Percentiles rank a stretch among this genome's conserved stretches.
Conservation (phyloP, 345 rosid genomes). For the Ricinus communis region DNA sequence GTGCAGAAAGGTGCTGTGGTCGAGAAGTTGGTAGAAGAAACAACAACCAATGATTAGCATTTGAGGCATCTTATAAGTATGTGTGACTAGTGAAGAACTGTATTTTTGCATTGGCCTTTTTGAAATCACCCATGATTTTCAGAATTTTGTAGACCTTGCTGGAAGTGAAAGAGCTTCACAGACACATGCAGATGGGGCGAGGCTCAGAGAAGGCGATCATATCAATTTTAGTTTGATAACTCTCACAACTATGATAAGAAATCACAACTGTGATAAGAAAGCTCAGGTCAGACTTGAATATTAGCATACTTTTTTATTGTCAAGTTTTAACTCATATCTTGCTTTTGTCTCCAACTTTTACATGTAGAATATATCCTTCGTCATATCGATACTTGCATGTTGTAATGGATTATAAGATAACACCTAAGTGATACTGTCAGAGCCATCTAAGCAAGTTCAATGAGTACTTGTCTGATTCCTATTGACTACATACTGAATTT, state of each 20-base stretch:
- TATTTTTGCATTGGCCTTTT: background rate
- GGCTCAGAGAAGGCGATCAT: slow-evolving; percentile 98
- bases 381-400: background rate
- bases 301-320: background rate
- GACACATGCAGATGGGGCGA: slow-evolving; percentile 90
- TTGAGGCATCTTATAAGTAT: slow-evolving; percentile 77
- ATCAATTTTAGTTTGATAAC: slow-evolving; percentile 99
- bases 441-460: slow-evolving; percentile 1
- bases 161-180: slow-evolving; percentile 99
- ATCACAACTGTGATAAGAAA: slow-evolving; percentile 95
- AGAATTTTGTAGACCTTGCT: slow-evolving; percentile 99
- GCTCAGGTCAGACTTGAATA: slow-evolving; percentile 59
- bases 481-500: slow-evolving; percentile 15
- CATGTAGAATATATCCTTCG: background rate
- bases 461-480: background rate
- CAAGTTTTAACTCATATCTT: too few relatives aligned
- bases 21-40: slow-evolving; percentile 93
- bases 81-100: slow-evolving; percentile 49
- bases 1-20: slow-evolving; percentile 96
- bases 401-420: background rate
- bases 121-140: too few relatives aligned
- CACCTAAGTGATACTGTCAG: background rate
- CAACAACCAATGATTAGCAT: slow-evolving; percentile 73
- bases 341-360: background rate
- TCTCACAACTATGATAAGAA: too few relatives aligned